Conservation (phyloP, 2,329 filamentous ascomycete genomes). For the Magnaporthiopsis incrustans region DNA sequence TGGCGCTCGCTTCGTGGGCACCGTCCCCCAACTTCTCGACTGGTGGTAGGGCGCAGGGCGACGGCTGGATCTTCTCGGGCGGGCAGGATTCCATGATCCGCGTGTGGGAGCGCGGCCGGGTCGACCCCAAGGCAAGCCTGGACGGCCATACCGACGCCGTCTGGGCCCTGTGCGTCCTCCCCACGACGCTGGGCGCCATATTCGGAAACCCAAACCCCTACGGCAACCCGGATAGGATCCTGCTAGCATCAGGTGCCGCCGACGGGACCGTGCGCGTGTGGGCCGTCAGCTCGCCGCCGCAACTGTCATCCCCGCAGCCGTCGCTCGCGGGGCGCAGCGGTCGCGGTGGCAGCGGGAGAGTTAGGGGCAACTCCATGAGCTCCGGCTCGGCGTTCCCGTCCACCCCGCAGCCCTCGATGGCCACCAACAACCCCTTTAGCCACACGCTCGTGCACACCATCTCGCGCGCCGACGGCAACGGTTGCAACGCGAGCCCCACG, state of each 20-base stretch:
- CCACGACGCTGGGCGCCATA: slow-evolving; percentile 69
- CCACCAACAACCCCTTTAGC: slow-evolving; percentile 78
- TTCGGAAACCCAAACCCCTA: slow-evolving; percentile 70
- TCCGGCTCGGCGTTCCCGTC: slow-evolving; percentile 88
- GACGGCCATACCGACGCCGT: slow-evolving; percentile 94
- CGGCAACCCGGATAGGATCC: slow-evolving; percentile 74
- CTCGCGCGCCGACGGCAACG: slow-evolving; percentile 51
- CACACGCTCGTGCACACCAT: slow-evolving; percentile 87
- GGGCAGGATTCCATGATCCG: slow-evolving; percentile 89
- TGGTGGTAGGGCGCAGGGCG: slow-evolving; percentile 77
- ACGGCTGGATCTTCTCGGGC: slow-evolving; percentile 98
- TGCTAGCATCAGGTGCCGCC: slow-evolving; percentile 85
- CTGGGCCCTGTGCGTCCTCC: slow-evolving; percentile 90
- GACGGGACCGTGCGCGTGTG: slow-evolving; percentile 90
- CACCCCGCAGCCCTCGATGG: slow-evolving; percentile 80
- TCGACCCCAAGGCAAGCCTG: slow-evolving; percentile 90
- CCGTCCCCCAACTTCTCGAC: slow-evolving; percentile 83
- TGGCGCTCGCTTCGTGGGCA: slow-evolving; percentile 79
- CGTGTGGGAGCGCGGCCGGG: slow-evolving; percentile 89
- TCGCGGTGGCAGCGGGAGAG: slow-evolving; percentile 50
- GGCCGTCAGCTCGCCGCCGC: slow-evolving; percentile 87
- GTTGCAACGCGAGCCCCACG: slow-evolving; percentile 63
- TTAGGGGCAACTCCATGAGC: slow-evolving; percentile 86
- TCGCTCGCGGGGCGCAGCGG: slow-evolving; percentile 49
- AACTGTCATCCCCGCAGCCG: slow-evolving; percentile 71